Percentiles rank a stretch among this genome's conserved stretches.
phyloP scores from a whole-genome alignment of 768 basidiomycete species.

The Hypholoma fasciculare region DNA sequence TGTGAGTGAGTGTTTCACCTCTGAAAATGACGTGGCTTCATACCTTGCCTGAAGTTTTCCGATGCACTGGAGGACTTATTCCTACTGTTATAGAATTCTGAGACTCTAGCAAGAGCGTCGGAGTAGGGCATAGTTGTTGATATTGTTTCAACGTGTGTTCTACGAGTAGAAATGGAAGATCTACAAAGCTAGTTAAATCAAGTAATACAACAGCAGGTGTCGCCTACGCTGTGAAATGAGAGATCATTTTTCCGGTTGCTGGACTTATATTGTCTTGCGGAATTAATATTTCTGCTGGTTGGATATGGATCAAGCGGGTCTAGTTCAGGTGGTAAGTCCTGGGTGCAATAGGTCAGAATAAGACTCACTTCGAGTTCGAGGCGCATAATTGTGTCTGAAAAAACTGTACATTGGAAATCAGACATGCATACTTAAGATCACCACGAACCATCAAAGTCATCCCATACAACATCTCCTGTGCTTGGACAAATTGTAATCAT shows the following conservation, averaged over 20 bases:
- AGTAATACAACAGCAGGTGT: background rate
- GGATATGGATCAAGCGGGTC: slow-evolving; percentile 86
- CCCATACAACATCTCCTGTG: slow-evolving; percentile 93
- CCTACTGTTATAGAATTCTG: slow-evolving; percentile 65
- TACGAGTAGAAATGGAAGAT: slow-evolving; percentile 34
- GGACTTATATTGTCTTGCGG: slow-evolving; percentile 59
- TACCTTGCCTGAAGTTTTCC: slow-evolving; percentile 46
- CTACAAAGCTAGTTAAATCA: slow-evolving; percentile 26
- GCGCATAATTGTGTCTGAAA: slow-evolving; percentile 75
- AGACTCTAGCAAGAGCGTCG: slow-evolving; percentile 67
- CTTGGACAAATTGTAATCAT: slow-evolving; percentile 81
- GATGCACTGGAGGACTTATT: slow-evolving; percentile 37
- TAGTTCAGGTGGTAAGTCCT: slow-evolving; percentile 27
- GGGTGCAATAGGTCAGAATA: background rate
- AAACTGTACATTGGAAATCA: background rate
- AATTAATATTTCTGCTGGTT: slow-evolving; percentile 80
- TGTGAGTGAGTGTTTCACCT: background rate
- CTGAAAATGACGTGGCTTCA: slow-evolving; percentile 11
- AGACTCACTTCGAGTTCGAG: slow-evolving; percentile 79
- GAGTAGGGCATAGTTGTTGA: slow-evolving; percentile 55
- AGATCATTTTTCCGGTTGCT: slow-evolving; percentile 74
- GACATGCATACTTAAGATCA: background rate
- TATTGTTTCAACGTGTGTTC: slow-evolving; percentile 66
- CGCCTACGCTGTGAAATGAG: slow-evolving; percentile 64
- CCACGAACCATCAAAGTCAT: slow-evolving; percentile 75